Percentiles rank a stretch among this genome's conserved stretches.
Evolutionary conservation across 768 basidiomycete species (phyloP).

Genomic region (Collybia nuda): DNA sequence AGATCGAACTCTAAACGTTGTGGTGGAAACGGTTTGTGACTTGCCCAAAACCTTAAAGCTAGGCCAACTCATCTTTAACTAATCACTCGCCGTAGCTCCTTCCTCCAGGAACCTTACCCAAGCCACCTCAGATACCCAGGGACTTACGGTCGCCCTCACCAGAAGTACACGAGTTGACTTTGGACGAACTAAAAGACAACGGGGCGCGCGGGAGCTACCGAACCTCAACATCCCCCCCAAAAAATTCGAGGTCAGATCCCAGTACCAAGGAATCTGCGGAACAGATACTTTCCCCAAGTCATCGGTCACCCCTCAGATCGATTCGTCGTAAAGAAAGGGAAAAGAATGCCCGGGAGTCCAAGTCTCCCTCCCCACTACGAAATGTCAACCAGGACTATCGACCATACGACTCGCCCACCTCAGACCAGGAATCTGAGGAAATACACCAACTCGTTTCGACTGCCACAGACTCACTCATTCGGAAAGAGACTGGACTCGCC

Average conservation of each 20-base stretch:
- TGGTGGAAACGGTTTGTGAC: conserved; percentile 56
- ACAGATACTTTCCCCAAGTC: not conserved
- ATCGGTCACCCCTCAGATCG: not conserved
- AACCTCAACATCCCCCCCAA: no score
- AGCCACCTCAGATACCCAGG: conserved; percentile 30
- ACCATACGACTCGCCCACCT: conserved; percentile 26
- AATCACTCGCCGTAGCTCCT: conserved; percentile 25
- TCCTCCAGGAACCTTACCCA: conserved; percentile 29
- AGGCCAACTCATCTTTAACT: conserved; percentile 2
- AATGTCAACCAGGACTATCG: not conserved
- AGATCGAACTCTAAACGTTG: conserved; percentile 54
- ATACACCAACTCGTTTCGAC: conserved; percentile 39
- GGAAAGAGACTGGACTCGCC: conserved; percentile 42
- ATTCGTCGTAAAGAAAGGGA: no score
- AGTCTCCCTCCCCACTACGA: no score
- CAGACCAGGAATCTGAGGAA: conserved; percentile 35
- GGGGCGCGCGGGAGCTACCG: not conserved
- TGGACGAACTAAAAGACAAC: not conserved
- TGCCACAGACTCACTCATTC: conserved; percentile 43
- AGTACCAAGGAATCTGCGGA: not conserved
- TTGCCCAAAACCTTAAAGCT: not conserved
- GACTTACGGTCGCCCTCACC: conserved; percentile 19
- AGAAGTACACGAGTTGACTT: not conserved
- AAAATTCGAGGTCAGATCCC: no score
- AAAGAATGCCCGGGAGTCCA: no score